phyloP scores from a whole-genome alignment of 106 monocot species.

The Acanthochlamys bracteata region DNA sequence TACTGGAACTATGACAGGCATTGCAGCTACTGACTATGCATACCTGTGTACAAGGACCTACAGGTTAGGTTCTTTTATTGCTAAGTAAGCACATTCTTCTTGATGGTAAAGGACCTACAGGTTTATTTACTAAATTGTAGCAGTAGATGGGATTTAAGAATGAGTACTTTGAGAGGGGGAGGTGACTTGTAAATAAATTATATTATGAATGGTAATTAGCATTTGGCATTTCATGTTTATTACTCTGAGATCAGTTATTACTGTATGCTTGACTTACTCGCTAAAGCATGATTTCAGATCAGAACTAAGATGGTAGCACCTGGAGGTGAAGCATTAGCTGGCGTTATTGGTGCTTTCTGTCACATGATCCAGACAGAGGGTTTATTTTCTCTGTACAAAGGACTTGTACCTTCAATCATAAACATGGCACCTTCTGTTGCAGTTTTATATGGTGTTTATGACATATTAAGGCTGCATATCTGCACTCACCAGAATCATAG shows the following conservation, averaged over 20 bases:
- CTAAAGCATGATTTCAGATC: slow-evolving; percentile 36
- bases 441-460: slow-evolving; percentile 97
- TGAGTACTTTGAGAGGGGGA: too few species aligned
- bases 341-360: slow-evolving; percentile 67
- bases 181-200: too few species aligned
- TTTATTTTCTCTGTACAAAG: slow-evolving; percentile 93
- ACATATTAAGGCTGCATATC: slow-evolving; percentile 74
- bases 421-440: slow-evolving; percentile 99
- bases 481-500: slow-evolving; percentile 80
- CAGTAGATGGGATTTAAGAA: too few species aligned
- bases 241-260: background rate
- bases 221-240: too few species aligned
- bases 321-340: slow-evolving; percentile 91
- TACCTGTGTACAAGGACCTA: slow-evolving; percentile 98
- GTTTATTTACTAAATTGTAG: too few species aligned
- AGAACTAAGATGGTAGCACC: slow-evolving; percentile 93
- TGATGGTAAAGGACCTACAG: background rate
- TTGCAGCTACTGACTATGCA: slow-evolving; percentile 83
- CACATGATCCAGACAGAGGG: slow-evolving; percentile 87
- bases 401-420: slow-evolving; percentile 79
- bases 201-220: too few species aligned
- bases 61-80: slow-evolving; percentile 26
- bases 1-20: slow-evolving; percentile 86
- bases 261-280: background rate
- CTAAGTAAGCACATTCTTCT: background rate